phyloP scores from a whole-genome alignment of 371 early-diverging fungal genomes.

The Mortierella sp. region DNA sequence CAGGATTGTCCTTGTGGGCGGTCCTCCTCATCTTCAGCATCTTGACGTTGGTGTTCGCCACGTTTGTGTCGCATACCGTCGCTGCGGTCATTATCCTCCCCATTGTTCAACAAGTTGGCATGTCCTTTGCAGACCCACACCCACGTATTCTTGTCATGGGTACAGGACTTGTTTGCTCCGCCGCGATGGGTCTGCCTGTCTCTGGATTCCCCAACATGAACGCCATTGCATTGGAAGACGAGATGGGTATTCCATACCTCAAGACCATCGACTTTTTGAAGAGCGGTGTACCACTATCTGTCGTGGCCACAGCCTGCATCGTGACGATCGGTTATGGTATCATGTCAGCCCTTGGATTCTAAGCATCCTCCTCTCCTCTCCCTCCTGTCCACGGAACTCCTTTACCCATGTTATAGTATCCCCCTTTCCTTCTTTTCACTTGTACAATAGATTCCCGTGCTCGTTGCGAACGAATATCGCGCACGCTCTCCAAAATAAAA shows the following conservation, averaged over 20 bases:
- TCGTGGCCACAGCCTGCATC: slow-evolving; percentile 68
- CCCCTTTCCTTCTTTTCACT: slow-evolving; percentile 1
- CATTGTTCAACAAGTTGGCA: slow-evolving; percentile 81
- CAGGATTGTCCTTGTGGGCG: slow-evolving; percentile 73
- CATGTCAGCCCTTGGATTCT: slow-evolving; percentile 64
- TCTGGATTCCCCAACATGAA: slow-evolving; percentile 89
- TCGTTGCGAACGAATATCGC: no score
- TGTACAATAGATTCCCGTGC: no score
- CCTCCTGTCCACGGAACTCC: not conserved
- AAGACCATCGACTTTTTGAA: slow-evolving; percentile 76
- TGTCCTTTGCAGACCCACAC: slow-evolving; percentile 76
- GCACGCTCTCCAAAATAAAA: no score
- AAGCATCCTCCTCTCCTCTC: slow-evolving; percentile 8
- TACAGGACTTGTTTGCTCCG: slow-evolving; percentile 79
- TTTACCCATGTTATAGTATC: no score
- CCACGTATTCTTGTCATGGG: slow-evolving; percentile 90
- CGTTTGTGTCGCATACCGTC: slow-evolving; percentile 94
- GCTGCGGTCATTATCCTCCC: slow-evolving; percentile 87
- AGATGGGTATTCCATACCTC: slow-evolving; percentile 76
- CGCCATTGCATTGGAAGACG: slow-evolving; percentile 80
- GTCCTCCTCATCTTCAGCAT: slow-evolving; percentile 74
- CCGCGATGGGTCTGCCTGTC: slow-evolving; percentile 88
- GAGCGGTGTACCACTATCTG: slow-evolving; percentile 70
- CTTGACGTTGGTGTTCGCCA: slow-evolving; percentile 81
- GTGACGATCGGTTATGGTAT: slow-evolving; percentile 68